Evolutionary conservation across 495 filamentous ascomycete genomes (phyloP).

Genomic region (Daldinia grandis): DNA sequence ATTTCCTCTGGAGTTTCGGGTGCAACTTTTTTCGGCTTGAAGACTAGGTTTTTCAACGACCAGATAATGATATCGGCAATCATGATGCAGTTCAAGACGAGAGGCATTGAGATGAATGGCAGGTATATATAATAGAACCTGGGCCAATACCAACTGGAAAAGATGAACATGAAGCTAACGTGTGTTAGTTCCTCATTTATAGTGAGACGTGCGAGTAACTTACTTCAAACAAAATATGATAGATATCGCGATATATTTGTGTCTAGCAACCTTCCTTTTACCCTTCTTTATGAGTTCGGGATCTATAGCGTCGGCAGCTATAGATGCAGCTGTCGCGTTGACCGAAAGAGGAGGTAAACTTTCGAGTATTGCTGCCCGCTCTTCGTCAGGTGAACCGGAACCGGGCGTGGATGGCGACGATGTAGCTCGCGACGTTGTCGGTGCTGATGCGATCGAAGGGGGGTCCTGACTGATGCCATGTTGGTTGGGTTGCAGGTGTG

Average conservation of each 20-base stretch:
- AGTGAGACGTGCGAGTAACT: slow-evolving; percentile 1
- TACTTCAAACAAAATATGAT: slow-evolving; percentile 32
- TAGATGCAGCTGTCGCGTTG: slow-evolving; percentile 26
- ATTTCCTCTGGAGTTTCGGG: slow-evolving; percentile 41
- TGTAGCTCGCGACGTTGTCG: not conserved
- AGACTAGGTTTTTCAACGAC: slow-evolving; percentile 24
- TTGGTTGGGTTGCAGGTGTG: not conserved
- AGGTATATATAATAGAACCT: slow-evolving; percentile 41
- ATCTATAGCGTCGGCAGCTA: slow-evolving; percentile 33
- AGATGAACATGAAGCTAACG: slow-evolving; percentile 39
- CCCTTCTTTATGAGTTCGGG: slow-evolving; percentile 32
- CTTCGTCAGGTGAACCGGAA: not conserved
- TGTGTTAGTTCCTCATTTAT: not conserved
- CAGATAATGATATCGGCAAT: slow-evolving; percentile 29
- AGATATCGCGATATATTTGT: slow-evolving; percentile 32
- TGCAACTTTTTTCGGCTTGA: slow-evolving; percentile 31
- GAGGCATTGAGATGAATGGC: slow-evolving; percentile 40
- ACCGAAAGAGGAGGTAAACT: slow-evolving; percentile 28
- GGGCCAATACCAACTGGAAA: slow-evolving; percentile 41
- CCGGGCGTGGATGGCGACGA: not conserved
- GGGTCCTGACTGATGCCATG: not conserved
- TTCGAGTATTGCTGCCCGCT: not conserved
- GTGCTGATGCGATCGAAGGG: not conserved
- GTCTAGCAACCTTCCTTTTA: slow-evolving; percentile 28
- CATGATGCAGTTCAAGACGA: slow-evolving; percentile 42